Conservation (phyloP, 805 yeast genomes). For the Yarrowia keelungensis region DNA sequence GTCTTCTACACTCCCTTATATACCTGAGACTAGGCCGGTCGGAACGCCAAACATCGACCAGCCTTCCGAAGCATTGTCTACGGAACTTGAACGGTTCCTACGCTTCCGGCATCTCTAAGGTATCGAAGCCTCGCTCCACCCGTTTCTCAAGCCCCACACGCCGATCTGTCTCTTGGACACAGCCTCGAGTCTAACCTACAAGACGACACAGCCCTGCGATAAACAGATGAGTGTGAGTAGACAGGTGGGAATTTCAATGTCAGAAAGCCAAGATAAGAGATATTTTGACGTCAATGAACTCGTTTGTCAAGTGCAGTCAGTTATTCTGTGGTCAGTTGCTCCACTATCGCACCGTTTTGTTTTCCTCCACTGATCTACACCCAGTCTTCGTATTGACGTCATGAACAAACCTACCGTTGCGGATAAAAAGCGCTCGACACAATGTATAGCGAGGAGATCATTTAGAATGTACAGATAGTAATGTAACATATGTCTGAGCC, state of each 20-base stretch:
- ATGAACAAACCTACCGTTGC: not conserved
- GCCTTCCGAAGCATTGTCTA: not conserved
- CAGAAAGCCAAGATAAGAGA: too few relatives aligned
- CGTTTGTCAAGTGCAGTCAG: too few relatives aligned
- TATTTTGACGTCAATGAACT: too few relatives aligned
- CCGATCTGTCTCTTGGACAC: not conserved
- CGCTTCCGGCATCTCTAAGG: not conserved
- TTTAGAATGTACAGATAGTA: too few relatives aligned
- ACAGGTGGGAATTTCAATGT: too few relatives aligned
- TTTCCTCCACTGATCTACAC: constrained; percentile 1
- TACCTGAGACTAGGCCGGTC: not conserved
- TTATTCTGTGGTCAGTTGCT: too few relatives aligned
- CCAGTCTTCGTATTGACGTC: not conserved
- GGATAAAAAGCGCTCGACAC: not conserved
- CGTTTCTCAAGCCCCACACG: constrained; percentile 1
- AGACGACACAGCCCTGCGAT: not conserved
- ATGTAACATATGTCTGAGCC: not conserved
- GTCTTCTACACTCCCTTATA: not conserved
- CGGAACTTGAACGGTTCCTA: not conserved
- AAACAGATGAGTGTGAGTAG: not conserved
- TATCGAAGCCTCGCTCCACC: not conserved
- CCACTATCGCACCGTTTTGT: too few relatives aligned
- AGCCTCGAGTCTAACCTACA: constrained; percentile 20
- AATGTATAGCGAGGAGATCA: not conserved
- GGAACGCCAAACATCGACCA: constrained; percentile 4